Percentiles rank a stretch among this genome's conserved stretches.
These are phyloP conservation scores for Hepatocystis sp. DNA, from an alignment of 169 alveolate genomes.

Conservation along the genomic window DNA sequence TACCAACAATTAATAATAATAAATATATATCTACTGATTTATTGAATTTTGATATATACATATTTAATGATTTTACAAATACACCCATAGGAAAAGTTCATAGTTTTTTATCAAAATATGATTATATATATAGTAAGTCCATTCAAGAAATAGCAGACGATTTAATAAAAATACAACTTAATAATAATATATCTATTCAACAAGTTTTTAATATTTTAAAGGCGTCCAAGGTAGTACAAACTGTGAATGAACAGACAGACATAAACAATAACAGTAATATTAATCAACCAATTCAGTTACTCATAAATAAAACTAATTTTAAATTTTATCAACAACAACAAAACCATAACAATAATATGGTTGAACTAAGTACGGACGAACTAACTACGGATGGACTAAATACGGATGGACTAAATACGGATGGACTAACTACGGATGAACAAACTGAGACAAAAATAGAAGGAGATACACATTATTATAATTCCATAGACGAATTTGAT, in stretches of 20 bases:
- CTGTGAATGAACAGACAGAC: background rate
- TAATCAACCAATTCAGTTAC: slow-evolving; percentile 11
- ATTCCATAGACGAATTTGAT: slow-evolving; percentile 49
- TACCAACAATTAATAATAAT: slow-evolving; percentile 47
- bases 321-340: slow-evolving; percentile 5
- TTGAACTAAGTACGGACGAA: too few relatives aligned
- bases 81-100: slow-evolving; percentile 45
- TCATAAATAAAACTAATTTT: slow-evolving; percentile 36
- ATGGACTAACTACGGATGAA: background rate
- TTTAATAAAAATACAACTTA: slow-evolving; percentile 53
- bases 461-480: slow-evolving; percentile 43
- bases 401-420: background rate
- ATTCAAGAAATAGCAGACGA: slow-evolving; percentile 64
- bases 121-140: slow-evolving; percentile 39
- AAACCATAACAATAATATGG: too few relatives aligned
- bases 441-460: slow-evolving; percentile 10
- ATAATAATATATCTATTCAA: slow-evolving; percentile 26
- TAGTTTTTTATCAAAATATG: slow-evolving; percentile 54
- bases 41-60: slow-evolving; percentile 35
- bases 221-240: slow-evolving; percentile 5
- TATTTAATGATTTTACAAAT: slow-evolving; percentile 59
- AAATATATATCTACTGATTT: slow-evolving; percentile 72
- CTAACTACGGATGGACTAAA: too few relatives aligned
- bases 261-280: too few relatives aligned
- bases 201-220: slow-evolving; percentile 37